phyloP scores from a whole-genome alignment of 2,329 filamentous ascomycete genomes.

The Colletotrichum camelliae region DNA sequence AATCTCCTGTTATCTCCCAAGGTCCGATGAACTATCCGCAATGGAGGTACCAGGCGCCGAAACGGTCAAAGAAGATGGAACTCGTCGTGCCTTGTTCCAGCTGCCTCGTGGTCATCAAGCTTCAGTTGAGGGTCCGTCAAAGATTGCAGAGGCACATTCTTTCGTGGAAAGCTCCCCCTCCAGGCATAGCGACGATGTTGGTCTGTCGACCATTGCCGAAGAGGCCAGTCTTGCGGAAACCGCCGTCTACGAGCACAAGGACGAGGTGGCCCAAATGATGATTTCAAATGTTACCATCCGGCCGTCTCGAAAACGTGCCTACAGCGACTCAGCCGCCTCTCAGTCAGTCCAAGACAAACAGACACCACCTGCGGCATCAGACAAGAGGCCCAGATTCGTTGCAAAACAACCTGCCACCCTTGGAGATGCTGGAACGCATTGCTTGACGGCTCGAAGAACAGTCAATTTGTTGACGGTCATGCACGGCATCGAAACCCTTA shows the following conservation, averaged over 20 bases:
- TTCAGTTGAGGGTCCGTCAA: background rate
- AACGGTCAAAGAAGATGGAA: background rate
- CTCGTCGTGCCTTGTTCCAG: background rate
- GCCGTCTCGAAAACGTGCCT: background rate
- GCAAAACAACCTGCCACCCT: background rate
- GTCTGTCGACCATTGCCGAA: background rate
- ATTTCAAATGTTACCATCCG: background rate
- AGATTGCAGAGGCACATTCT: background rate
- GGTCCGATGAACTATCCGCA: background rate
- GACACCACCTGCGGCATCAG: background rate
- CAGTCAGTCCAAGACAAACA: background rate
- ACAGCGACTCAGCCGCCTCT: background rate
- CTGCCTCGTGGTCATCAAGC: too few relatives aligned
- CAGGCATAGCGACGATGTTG: background rate
- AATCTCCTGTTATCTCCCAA: background rate
- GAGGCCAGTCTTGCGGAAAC: background rate
- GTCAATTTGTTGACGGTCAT: background rate
- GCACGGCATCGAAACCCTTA: background rate
- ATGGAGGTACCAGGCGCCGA: background rate
- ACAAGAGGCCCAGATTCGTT: background rate
- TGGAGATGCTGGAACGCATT: background rate
- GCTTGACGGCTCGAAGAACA: background rate
- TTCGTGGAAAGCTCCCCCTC: background rate
- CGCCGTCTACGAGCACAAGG: background rate
- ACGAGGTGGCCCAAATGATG: too few relatives aligned